These are phyloP conservation scores for Trichothecium roseum DNA, from an alignment of 2,329 filamentous ascomycete species.

Conservation along the genomic window DNA sequence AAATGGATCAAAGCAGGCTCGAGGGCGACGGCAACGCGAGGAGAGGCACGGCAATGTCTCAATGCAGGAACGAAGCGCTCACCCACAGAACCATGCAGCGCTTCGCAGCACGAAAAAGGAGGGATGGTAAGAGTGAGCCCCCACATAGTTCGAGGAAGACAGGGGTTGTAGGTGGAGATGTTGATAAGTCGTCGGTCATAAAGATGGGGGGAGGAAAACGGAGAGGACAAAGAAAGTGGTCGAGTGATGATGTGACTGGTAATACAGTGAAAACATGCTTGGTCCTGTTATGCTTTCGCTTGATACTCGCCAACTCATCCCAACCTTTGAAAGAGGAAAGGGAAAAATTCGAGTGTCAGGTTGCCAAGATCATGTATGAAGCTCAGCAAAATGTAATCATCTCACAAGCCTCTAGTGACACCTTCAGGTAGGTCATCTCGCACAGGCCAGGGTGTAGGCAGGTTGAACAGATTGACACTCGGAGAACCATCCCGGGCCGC, in stretches of 20 bases:
- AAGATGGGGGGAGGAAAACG: background rate
- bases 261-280: too few relatives aligned
- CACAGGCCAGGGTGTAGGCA: too few relatives aligned
- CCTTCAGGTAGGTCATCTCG: too few relatives aligned
- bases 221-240: background rate
- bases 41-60: constrained; percentile 3
- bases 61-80: constrained; percentile 6
- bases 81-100: background rate
- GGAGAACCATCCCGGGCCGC: too few relatives aligned
- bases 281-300: too few relatives aligned
- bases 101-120: background rate
- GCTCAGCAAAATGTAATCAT: too few relatives aligned
- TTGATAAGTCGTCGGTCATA: background rate
- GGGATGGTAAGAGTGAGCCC: constrained; percentile 1
- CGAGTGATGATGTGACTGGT: background rate
- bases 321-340: too few relatives aligned
- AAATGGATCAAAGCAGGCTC: constrained; percentile 3
- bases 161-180: constrained; percentile 1
- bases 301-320: too few relatives aligned
- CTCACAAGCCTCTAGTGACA: too few relatives aligned
- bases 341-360: too few relatives aligned
- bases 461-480: too few relatives aligned
- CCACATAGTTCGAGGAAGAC: constrained; percentile 1
- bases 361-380: too few relatives aligned
- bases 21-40: constrained; percentile 4